Evolutionary conservation across 305 asterid species (phyloP), one percentile per base, ranked within the genome.

Genomic region (Fraxinus platypoda): DNA sequence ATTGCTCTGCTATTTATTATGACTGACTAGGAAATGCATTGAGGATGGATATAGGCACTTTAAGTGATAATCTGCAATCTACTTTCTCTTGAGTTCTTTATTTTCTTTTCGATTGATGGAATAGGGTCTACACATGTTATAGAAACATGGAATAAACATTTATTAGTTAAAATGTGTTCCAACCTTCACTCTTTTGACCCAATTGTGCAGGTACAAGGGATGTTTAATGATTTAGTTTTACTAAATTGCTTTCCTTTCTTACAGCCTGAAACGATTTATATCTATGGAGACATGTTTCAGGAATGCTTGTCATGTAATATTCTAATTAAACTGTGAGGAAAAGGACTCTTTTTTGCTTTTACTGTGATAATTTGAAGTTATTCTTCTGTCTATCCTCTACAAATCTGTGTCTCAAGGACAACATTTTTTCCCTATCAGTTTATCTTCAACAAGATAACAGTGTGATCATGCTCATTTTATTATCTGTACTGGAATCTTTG

Each of bases 1-100:
- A 76, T 74, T 76, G 26, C 77, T 71, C 38, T 49, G 57, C 62
- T 75, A 68, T 76, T 82, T 33, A 57, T 78, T 64, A 33, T 83
- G 57, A 28, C 74, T 31, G 73, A 23, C 73, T 64, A 64, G 33
- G 71, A 64, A 23, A 23, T 64, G 17, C 33, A 23, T 64, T 23
- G 73, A 64, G 73, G 73, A 25, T 64, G 30, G 7, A 23, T 54
- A 64, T 23, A 64, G 31, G 33, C 73, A 25, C 73, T 64, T 25
- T 31, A 64, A 6, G 31, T 25, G 13, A 64, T 25, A 64, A 64
- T 9, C 17, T 64, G 73, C 73, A 25, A 64, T 25, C n/a, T 64
- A 26, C n/a, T 12, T 26, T 9, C 8, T 68, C 37, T 68, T 13
- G 74, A 13, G 30, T 68, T 68, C 74, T 13, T 28, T 68, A 28